Conservation (phyloP, 441 rosid genomes). For the Macaranga tanarius region DNA sequence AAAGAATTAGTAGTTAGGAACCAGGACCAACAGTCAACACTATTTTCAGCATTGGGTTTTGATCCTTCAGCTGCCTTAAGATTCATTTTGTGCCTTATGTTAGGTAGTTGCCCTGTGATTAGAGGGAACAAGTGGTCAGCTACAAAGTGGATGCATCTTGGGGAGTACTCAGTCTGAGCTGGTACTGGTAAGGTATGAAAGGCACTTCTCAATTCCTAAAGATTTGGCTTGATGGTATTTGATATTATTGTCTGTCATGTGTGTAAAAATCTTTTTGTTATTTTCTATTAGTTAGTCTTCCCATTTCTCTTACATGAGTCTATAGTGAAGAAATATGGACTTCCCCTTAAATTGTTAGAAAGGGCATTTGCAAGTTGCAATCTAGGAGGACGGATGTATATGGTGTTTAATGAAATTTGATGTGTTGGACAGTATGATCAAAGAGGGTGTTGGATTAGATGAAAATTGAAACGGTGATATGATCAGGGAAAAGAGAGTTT, state of each 20-base stretch:
- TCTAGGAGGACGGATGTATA: neutral
- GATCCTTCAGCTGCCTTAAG: constrained; percentile 4
- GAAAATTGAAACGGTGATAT: neutral
- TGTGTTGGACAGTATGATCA: neutral
- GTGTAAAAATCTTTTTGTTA: neutral
- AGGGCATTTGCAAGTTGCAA: neutral
- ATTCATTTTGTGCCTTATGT: constrained; percentile 20
- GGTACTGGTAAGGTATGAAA: constrained; percentile 23
- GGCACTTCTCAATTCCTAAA: no score
- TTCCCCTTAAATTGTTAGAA: neutral
- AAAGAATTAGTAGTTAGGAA: no score
- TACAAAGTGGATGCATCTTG: constrained; percentile 81
- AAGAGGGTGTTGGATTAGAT: neutral
- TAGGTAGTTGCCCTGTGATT: constrained; percentile 90
- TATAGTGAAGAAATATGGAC: neutral
- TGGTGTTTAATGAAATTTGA: neutral
- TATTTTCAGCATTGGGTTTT: neutral
- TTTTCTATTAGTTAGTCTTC: neutral
- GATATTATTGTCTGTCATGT: neutral
- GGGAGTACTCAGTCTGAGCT: constrained; percentile 55
- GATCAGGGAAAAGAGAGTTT: no score
- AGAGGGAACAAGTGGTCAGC: constrained; percentile 94
- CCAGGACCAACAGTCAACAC: no score
- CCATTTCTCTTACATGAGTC: neutral
- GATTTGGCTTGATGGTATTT: no score